These are phyloP conservation scores for Diplodia scrobiculata DNA, from an alignment of 2,329 filamentous ascomycete species.

Conservation along the genomic window DNA sequence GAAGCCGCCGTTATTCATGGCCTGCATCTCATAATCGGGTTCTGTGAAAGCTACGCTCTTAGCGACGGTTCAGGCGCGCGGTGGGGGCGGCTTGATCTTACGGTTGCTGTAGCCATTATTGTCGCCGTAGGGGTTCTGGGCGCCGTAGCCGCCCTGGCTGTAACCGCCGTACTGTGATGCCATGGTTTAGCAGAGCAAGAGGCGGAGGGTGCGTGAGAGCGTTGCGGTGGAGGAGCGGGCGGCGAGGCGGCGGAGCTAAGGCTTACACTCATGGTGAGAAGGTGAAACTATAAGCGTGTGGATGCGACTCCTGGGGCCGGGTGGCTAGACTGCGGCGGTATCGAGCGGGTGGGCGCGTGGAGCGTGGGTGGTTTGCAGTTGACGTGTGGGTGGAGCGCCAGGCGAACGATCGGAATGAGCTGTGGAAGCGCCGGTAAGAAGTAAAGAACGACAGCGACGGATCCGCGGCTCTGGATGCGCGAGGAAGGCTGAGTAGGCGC, in stretches of 20 bases:
- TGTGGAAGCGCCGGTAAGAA: conserved; percentile 24
- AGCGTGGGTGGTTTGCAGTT: conserved; percentile 21
- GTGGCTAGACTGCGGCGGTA: conserved; percentile 17
- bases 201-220: not conserved
- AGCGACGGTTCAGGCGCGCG: conserved; percentile 39
- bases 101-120: conserved; percentile 29
- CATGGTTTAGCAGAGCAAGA: conserved; percentile 20
- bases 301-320: conserved; percentile 18
- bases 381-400: conserved; percentile 17
- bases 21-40: conserved; percentile 69
- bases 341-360: conserved; percentile 23
- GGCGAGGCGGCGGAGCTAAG: conserved; percentile 2
- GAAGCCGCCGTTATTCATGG: conserved; percentile 57
- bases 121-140: conserved; percentile 47
- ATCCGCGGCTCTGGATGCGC: conserved; percentile 25
- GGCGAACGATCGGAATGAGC: conserved; percentile 25
- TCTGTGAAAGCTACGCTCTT: conserved; percentile 34
- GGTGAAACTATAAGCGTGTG: conserved; percentile 26
- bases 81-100: conserved; percentile 33
- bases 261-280: conserved; percentile 29
- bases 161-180: conserved; percentile 48
- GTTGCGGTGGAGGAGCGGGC: not conserved
- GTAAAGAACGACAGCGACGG: conserved; percentile 25
- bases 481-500: conserved; percentile 24
- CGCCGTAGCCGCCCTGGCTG: conserved; percentile 45